phyloP scores from a whole-genome alignment of 768 basidiomycete species.

The Phanerochaete carnosa region DNA sequence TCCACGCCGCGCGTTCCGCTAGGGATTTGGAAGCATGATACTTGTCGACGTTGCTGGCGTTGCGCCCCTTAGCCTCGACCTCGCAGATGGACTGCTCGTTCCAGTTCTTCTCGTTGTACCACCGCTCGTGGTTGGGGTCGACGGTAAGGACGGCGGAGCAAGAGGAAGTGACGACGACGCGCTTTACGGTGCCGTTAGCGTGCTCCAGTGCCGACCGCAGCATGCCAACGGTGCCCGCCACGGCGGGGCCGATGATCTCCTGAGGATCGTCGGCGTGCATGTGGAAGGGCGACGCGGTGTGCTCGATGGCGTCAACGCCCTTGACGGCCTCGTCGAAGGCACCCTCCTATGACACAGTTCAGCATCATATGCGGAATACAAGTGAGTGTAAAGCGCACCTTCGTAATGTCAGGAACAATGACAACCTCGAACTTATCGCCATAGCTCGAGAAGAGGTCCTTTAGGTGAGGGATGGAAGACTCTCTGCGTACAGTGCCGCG shows the following conservation, averaged over 20 bases:
- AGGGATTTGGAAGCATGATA: constrained; percentile 57
- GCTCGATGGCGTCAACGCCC: constrained; percentile 38
- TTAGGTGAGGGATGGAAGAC: constrained; percentile 57
- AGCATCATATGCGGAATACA: not conserved
- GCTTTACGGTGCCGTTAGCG: constrained; percentile 37
- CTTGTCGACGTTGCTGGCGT: constrained; percentile 34
- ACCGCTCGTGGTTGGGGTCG: not conserved
- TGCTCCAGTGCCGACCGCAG: constrained; percentile 52
- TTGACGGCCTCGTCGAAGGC: constrained; percentile 36
- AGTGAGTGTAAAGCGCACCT: constrained; percentile 29
- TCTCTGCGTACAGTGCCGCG: constrained; percentile 64
- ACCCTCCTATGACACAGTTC: not conserved
- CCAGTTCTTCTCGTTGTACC: constrained; percentile 51
- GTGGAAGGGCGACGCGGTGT: not conserved
- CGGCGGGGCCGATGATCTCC: constrained; percentile 65
- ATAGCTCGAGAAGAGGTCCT: constrained; percentile 47
- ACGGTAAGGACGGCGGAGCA: constrained; percentile 37
- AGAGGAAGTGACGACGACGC: constrained; percentile 61
- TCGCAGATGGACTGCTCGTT: constrained; percentile 43
- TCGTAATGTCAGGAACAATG: constrained; percentile 66
- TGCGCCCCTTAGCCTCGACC: constrained; percentile 45
- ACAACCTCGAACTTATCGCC: constrained; percentile 61
- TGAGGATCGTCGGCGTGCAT: constrained; percentile 10
- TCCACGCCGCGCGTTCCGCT: constrained; percentile 58
- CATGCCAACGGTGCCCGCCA: constrained; percentile 63